A percentile compares a stretch with the other conserved stretches of the same genome.
These are phyloP conservation scores for Selenicereus undatus DNA, from an alignment of 148 eudicot genomes.

Conservation along the genomic window DNA sequence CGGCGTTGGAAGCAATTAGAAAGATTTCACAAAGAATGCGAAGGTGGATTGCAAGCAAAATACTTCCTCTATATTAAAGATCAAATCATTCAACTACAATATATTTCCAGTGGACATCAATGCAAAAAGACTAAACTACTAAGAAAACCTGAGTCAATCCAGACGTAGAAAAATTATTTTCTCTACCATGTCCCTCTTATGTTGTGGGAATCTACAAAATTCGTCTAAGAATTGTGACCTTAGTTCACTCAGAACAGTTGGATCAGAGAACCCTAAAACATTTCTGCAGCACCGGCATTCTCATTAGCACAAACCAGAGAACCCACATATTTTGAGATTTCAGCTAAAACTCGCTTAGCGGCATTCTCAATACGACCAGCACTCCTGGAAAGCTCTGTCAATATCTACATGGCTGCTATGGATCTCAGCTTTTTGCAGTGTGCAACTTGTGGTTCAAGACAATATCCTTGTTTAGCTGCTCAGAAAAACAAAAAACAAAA, in stretches of 20 bases:
- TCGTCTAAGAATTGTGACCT: not conserved
- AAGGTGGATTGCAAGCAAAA: not conserved
- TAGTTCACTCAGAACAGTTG: not conserved
- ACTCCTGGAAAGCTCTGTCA: conserved; percentile 2
- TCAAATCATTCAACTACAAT: conserved; percentile 6
- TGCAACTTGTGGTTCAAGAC: conserved; percentile 45
- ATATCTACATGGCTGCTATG: conserved; percentile 7
- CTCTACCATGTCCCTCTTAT: not conserved
- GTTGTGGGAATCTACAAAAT: conserved; percentile 2
- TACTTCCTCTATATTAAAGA: not conserved
- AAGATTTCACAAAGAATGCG: not conserved
- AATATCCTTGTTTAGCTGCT: conserved; percentile 80
- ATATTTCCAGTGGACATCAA: conserved; percentile 4
- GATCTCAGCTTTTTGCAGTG: not conserved
- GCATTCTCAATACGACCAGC: not conserved
- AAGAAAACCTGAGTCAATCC: not conserved
- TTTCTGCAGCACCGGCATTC: not conserved
- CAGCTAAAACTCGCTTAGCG: no score
- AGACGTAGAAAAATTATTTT: conserved; percentile 3
- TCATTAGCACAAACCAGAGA: no score
- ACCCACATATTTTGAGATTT: no score
- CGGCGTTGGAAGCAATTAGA: not conserved
- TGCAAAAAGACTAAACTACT: no score
- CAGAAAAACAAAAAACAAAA: no score
- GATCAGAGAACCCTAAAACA: conserved; percentile 2